Percentiles rank a stretch among this genome's conserved stretches.
Conservation (phyloP, 331 rosid genomes). For the Rhamnella rubrinervis region DNA sequence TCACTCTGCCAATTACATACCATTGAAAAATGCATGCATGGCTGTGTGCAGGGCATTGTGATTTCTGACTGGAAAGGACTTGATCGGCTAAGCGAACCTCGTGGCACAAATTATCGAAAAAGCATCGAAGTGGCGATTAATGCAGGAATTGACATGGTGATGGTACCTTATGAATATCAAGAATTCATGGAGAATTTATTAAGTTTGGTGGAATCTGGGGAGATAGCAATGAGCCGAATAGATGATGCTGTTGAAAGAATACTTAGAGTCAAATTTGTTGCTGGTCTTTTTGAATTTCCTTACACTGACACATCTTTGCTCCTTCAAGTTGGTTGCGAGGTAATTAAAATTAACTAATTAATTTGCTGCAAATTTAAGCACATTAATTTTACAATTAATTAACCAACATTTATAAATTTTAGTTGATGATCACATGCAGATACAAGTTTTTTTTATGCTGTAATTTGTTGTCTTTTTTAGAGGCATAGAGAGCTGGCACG, state of each 20-base stretch:
- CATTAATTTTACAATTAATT: too few relatives aligned
- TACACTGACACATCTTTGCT: constrained; percentile 56
- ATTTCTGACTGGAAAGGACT: constrained; percentile 74
- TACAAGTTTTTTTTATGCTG: neutral
- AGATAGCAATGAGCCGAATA: constrained; percentile 56
- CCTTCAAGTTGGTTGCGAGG: constrained; percentile 67
- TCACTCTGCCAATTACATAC: too few relatives aligned
- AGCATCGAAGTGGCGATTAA: constrained; percentile 56
- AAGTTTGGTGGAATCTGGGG: constrained; percentile 54
- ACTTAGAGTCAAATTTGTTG: constrained; percentile 72
- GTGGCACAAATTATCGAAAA: constrained; percentile 50
- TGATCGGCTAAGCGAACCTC: constrained; percentile 51
- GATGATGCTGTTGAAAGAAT: constrained; percentile 75
- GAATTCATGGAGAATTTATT: constrained; percentile 47
- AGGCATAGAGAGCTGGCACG: constrained; percentile 69
- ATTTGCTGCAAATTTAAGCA: neutral
- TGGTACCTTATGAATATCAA: constrained; percentile 48
- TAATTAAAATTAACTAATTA: neutral
- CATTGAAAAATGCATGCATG: neutral
- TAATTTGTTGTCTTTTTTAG: constrained; percentile 24
- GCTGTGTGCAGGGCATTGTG: constrained; percentile 58
- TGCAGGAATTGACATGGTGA: constrained; percentile 90
- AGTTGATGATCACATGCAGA: neutral
- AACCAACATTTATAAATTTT: too few relatives aligned
- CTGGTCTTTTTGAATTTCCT: constrained; percentile 74